Evolutionary conservation across 257 asterid genomes (phyloP), one percentile per base, ranked within the genome.

Genomic region (Coffea canephora): DNA sequence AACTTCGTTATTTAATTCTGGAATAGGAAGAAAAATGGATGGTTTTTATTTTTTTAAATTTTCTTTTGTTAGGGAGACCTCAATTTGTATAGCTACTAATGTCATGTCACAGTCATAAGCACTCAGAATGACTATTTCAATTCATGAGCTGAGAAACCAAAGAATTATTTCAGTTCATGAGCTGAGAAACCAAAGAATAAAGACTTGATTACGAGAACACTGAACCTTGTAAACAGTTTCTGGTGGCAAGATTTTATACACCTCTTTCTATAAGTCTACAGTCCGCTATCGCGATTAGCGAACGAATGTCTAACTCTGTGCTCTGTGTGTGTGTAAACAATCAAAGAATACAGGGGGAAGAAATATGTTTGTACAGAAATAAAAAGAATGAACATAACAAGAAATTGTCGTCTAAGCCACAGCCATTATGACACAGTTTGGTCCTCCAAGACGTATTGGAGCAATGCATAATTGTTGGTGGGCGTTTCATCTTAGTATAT

Each of bases 191-290:
- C 34, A 45, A 80, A 54, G 55, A n/a, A 50, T 50, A n/a, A 48
- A 50, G 13, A 3, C 19, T 1, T 7, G 36, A 43, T 49, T 23
- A 41, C 71, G 52, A 80, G 68, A 74, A 36, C n/a, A 52, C 27
- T 23, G 79, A 45, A 50, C 66, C 39, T n/a, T 52, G 62, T 6
- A 74, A 52, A 73, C 79, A 74, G 62, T 74, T 73, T 73, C 74
- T 65, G 78, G 72, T 79, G 82, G 65, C 61, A 78, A 78, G 25
- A 27, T 9, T 13, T 57, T 41, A n/a, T 25, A 65, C 59, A 65
- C 43, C 70, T 23, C 66, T 49, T 41, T 74, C 69, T 73, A 27
- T 61, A 73, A 8, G 36, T 57, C 71, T 61, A 31, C 81, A 68
- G 46, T 59, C n/a, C 21, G 52, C 45, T 72, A 62, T 21, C 61